Conservation (phyloP, 2,329 filamentous ascomycete genomes). For the Ceratocystis alfenasii region DNA sequence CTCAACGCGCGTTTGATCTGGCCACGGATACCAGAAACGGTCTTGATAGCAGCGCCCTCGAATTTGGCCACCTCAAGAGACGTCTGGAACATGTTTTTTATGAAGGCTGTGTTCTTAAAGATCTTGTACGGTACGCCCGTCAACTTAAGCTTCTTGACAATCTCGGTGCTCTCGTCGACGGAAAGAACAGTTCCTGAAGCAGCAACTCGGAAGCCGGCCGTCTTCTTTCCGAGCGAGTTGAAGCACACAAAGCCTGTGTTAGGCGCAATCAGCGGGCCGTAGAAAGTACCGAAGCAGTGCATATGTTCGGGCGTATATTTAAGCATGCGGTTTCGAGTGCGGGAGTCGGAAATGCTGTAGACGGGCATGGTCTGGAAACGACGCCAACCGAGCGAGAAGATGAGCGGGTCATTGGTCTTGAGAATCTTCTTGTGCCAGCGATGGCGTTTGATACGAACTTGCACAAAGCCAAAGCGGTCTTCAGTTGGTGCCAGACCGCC, state of each 20-base stretch:
- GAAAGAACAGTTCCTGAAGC: conserved; percentile 87
- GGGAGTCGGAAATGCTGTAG: conserved; percentile 89
- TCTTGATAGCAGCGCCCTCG: conserved; percentile 89
- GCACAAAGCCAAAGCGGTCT: conserved; percentile 88
- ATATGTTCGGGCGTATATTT: conserved; percentile 99
- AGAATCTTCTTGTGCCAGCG: conserved; percentile 99
- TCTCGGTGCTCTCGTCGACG: conserved; percentile 91
- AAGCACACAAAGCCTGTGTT: conserved; percentile 94
- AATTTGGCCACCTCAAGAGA: conserved; percentile 95
- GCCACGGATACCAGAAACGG: conserved; percentile 85
- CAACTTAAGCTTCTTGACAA: conserved; percentile 98
- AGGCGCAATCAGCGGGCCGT: conserved; percentile 85
- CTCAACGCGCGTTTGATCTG: conserved; percentile 93
- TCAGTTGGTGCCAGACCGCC: conserved; percentile 90
- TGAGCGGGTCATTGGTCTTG: conserved; percentile 94
- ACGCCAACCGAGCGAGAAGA: conserved; percentile 93
- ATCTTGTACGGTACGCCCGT: conserved; percentile 92
- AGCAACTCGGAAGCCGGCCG: conserved; percentile 83
- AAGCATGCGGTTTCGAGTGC: conserved; percentile 90
- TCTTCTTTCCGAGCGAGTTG: conserved; percentile 73
- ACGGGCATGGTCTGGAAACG: conserved; percentile 86
- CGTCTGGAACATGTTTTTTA: conserved; percentile 95
- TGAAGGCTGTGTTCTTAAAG: conserved; percentile 98
- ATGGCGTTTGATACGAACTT: conserved; percentile 92
- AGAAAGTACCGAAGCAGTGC: conserved; percentile 96